phyloP scores from a whole-genome alignment of 441 rosid species.

The Croton setiger region DNA sequence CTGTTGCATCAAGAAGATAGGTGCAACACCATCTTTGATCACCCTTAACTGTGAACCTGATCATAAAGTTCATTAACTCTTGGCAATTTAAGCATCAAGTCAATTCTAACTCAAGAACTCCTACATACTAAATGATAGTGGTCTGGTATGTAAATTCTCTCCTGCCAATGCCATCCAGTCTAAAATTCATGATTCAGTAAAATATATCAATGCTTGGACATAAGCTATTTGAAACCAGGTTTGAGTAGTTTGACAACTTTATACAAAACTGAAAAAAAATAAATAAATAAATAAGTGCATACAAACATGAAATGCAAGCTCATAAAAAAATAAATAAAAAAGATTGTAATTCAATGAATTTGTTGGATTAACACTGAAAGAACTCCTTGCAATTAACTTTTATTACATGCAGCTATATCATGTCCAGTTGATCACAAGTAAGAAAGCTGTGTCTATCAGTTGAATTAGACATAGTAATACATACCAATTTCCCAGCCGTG shows the following conservation, averaged over 20 bases:
- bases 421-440: conserved; percentile 11
- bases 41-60: conserved; percentile 63
- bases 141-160: neutral
- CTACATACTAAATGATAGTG: conserved; percentile 7
- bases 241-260: neutral
- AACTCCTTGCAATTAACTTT: too few species aligned
- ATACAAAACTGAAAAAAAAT: neutral
- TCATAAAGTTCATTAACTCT: conserved; percentile 10
- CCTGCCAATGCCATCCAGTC: neutral
- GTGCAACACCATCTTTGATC: conserved; percentile 70
- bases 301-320: neutral
- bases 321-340: neutral
- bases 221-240: neutral
- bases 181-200: conserved; percentile 8
- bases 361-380: neutral
- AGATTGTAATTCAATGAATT: neutral
- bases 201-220: conserved; percentile 1
- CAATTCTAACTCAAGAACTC: neutral
- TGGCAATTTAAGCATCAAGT: neutral
- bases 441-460: conserved; percentile 1
- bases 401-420: neutral
- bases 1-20: conserved; percentile 77
- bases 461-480: conserved; percentile 18
- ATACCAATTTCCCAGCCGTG: conserved; percentile 70
- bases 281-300: neutral